Conservation (phyloP, 768 basidiomycete species). For the Lepiota brunneoincarnata region DNA sequence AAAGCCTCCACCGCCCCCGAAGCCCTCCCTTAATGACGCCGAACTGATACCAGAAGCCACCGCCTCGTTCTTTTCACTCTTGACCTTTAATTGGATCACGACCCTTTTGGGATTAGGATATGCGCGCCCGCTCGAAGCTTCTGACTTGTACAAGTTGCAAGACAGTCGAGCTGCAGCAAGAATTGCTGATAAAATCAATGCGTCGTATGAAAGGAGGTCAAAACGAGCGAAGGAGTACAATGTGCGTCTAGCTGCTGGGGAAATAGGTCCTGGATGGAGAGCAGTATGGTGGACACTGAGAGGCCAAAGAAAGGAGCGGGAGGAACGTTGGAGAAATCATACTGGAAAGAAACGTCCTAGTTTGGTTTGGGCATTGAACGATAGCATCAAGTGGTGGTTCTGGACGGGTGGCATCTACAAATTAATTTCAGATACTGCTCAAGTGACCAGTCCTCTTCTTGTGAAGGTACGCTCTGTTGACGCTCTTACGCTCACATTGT, state of each 20-base stretch:
- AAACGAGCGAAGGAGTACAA: conserved; percentile 70
- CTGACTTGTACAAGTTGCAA: conserved; percentile 80
- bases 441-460: conserved; percentile 72
- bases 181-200: conserved; percentile 61
- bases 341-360: conserved; percentile 65
- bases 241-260: conserved; percentile 58
- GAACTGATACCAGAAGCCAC: conserved; percentile 61
- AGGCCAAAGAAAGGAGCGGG: conserved; percentile 49
- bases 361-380: conserved; percentile 68
- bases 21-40: conserved; percentile 57
- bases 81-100: conserved; percentile 78
- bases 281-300: conserved; percentile 59
- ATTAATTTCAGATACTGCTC: conserved; percentile 66
- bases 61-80: conserved; percentile 53
- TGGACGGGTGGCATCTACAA: conserved; percentile 67
- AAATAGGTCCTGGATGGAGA: conserved; percentile 54
- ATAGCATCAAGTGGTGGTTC: conserved; percentile 75
- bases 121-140: conserved; percentile 72
- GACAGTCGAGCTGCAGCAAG: conserved; percentile 53
- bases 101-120: conserved; percentile 74
- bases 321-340: conserved; percentile 61
- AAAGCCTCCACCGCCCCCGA: conserved; percentile 41
- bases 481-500: not conserved
- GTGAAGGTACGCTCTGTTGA: conserved; percentile 63
- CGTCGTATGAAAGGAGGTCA: conserved; percentile 59